These are phyloP conservation scores for Debaryomyces sp. DNA, from an alignment of 1,139 yeast species.

Conservation along the genomic window DNA sequence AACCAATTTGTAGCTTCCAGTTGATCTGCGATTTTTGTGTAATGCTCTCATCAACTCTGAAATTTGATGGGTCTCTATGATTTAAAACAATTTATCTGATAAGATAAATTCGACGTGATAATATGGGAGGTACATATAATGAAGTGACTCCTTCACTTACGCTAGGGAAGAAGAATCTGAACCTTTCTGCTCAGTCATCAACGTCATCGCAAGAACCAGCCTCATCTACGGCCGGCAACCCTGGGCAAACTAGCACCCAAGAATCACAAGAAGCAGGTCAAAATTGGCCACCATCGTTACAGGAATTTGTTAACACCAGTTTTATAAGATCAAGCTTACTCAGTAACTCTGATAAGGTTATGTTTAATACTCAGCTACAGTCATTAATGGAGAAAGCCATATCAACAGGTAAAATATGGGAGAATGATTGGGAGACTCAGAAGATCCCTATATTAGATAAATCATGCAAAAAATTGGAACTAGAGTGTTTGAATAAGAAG, in stretches of 20 bases:
- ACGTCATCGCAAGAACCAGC: neutral
- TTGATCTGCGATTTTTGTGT: constrained; percentile 4
- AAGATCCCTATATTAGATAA: constrained; percentile 53
- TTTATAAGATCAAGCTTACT: constrained; percentile 26
- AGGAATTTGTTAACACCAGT: constrained; percentile 31
- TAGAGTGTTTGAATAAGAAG: constrained; percentile 15
- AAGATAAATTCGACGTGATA: neutral
- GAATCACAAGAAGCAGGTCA: neutral
- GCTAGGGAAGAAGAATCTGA: constrained; percentile 3
- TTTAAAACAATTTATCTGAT: neutral
- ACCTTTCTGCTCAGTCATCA: neutral
- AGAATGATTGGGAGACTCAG: constrained; percentile 64
- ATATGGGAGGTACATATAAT: constrained; percentile 11
- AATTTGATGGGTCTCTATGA: neutral
- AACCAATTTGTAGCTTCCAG: neutral
- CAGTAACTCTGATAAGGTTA: constrained; percentile 19
- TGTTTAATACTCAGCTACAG: constrained; percentile 34
- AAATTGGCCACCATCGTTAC: constrained; percentile 38
- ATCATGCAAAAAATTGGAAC: constrained; percentile 16
- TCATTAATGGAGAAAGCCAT: constrained; percentile 45
- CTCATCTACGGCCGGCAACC: neutral
- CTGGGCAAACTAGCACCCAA: neutral
- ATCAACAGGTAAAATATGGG: constrained; percentile 44
- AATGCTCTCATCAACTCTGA: neutral
- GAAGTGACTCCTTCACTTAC: constrained; percentile 11